Base-by-base conservation (phyloP, 73 alveolate species). In the Urostyla sp. region DNA sequence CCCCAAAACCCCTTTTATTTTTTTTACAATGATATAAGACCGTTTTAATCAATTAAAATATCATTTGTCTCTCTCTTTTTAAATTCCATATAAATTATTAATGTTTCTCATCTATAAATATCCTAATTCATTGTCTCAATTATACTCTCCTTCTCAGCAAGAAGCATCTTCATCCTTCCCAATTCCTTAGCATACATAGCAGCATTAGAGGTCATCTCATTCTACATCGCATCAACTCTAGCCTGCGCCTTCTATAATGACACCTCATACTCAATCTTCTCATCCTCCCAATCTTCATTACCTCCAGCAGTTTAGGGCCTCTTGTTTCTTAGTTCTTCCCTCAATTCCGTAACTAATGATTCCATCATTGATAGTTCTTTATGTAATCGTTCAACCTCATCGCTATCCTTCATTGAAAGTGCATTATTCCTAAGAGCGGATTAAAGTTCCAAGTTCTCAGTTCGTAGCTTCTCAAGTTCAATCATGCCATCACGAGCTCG, bases 241-340 rank as follows among this genome's bases (percentile, higher is more conserved):
- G 98, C 97, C 76, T 97, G 85, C 0, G 99, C 98, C 75, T 94
- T 97, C 73, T 97, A 98, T 40, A 95, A 85, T 77, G 92, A 91
- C n/a, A 97, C 98, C 88, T 97, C 99, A 59, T 90, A 93, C 81
- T 94, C 97, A 56, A 96, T 90, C 80, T 94, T 97, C 79, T 97
- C 99, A 74, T 93, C 94, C 80, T 95, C 98, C 96, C 98, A 92
- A 69, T 94, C 98, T 73, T 91, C 96, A 28, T 27, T 49, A 27
- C 87, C 91, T 45, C 92, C 96, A 37, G 97, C 98, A 60, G 98
- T 90, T 66, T 88, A 89, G 10, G 99, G 99, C 61, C 99, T 95
- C 82, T 95, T 95, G 82, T 86, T 92, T 52, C 90, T 92, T 16
- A 97, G 84, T 59, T 97, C 98, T 46, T 91, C 98, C 75, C 95